Evolutionary conservation across 768 basidiomycete genomes (phyloP), one percentile per base, ranked within the genome.

Genomic region (Obba rivulosa): DNA sequence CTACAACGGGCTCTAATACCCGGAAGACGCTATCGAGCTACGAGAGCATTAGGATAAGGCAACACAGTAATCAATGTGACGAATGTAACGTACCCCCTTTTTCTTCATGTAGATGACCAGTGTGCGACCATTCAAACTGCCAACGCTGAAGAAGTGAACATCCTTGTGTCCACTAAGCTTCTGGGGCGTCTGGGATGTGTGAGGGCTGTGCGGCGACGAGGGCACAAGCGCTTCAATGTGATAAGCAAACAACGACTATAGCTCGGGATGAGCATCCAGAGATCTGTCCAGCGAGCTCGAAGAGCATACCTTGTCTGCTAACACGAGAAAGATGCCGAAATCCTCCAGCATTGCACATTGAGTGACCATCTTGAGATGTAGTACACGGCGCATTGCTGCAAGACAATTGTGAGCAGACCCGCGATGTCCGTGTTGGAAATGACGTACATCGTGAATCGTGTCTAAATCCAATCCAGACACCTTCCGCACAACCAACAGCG

Each of bases 201-300:
- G 79, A 23, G 79, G 69, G 46, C 76, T 81, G 38, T 82, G 77
- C 8, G 81, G 81, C 0, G 85, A 82, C 2, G 92, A 88, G 0
- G 95, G 95, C 7, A 98, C 93, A 25, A 99, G 78, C 0, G 94
- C 93, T 66, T 99, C 95, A 42, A 98, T 93, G 55, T 92, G 91
- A 59, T 94, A 93, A 1, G 95, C 94, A 51, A 96, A 91, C 2
- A 97, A 71, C 0, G 85, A 85, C 85, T 91, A 54, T 39, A 11
- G 16, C 5, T 8, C 4, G 25, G 14, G 28, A 20, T 42, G 20
- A 37, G 22, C 41, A 25, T n/a, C 11, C 10, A 10, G n/a, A 16
- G 10, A 10, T 36, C 9, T 8, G 7, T 18, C 21, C 40, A 41
- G 2, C 13, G n/a, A 41, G 35, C 28, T 31, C 16, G 2, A 41